Percentiles rank a stretch among this genome's conserved stretches.
phyloP scores from a whole-genome alignment of 495 filamentous ascomycete species.

The Amorphotheca resinae region DNA sequence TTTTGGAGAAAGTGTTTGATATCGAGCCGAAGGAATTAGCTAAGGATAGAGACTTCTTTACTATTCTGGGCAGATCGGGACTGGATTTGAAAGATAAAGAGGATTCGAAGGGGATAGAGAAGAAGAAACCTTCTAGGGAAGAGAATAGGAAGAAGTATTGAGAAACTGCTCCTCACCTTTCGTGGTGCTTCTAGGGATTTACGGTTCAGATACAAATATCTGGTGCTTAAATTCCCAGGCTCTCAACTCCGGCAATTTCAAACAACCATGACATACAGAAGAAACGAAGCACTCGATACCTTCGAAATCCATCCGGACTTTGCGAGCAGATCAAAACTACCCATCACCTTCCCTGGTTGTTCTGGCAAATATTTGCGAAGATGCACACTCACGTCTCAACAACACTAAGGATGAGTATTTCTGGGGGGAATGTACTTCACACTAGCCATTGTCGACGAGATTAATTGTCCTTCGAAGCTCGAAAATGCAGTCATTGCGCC shows the following conservation, averaged over 20 bases:
- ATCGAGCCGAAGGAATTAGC: constrained; percentile 20
- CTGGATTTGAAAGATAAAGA: constrained; percentile 5
- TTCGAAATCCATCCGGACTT: neutral
- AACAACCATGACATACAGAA: neutral
- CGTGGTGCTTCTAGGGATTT: neutral
- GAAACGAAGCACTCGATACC: neutral
- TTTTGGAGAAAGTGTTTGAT: constrained; percentile 15
- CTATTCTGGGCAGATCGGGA: constrained; percentile 12
- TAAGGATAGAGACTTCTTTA: constrained; percentile 14
- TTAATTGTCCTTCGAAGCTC: too few relatives aligned
- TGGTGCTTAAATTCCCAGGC: neutral
- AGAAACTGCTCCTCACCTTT: neutral
- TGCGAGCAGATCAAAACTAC: neutral
- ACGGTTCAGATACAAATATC: neutral
- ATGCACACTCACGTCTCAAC: neutral
- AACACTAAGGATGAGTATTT: neutral
- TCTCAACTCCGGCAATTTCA: neutral
- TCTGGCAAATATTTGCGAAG: neutral
- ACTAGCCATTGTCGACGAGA: neutral
- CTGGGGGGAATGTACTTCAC: neutral
- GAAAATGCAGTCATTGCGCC: too few relatives aligned
- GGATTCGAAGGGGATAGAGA: neutral
- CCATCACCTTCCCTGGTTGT: neutral
- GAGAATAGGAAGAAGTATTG: neutral
- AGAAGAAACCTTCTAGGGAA: neutral